phyloP scores from a whole-genome alignment of 192 early-diverging fungal species.

The Funneliformis geosporum region DNA sequence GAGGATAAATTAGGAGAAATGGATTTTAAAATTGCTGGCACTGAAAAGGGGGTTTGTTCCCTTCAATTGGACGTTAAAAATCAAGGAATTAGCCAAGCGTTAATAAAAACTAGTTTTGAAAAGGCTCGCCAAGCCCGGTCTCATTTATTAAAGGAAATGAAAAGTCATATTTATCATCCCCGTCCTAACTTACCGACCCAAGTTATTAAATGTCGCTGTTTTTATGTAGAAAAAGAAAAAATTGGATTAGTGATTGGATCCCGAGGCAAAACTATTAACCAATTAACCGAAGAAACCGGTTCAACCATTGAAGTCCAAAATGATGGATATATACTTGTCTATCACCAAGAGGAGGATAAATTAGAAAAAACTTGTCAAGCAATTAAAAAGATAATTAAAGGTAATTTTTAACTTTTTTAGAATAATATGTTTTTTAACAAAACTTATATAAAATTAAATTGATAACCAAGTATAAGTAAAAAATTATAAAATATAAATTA shows the following conservation, averaged over 20 bases:
- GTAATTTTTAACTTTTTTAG: too few relatives aligned
- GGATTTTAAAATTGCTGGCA: slow-evolving; percentile 28
- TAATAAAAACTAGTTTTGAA: neutral
- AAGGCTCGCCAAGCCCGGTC: slow-evolving; percentile 14
- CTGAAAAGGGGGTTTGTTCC: slow-evolving; percentile 10
- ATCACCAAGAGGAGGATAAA: slow-evolving; percentile 24
- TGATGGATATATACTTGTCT: slow-evolving; percentile 12
- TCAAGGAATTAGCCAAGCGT: slow-evolving; percentile 10
- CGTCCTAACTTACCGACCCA: slow-evolving; percentile 4
- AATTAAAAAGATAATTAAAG: slow-evolving; percentile 21
- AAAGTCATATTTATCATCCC: neutral
- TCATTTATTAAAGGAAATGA: slow-evolving; percentile 15
- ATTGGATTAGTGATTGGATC: slow-evolving; percentile 17
- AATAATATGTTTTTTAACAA: too few relatives aligned
- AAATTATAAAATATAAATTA: too few relatives aligned
- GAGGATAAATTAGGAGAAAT: slow-evolving; percentile 26
- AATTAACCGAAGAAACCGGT: slow-evolving; percentile 22
- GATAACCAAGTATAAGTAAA: too few relatives aligned
- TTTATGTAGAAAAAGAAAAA: slow-evolving; percentile 16
- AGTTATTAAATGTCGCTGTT: slow-evolving; percentile 27
- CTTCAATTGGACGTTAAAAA: slow-evolving; percentile 22
- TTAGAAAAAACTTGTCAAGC: slow-evolving; percentile 13
- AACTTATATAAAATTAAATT: too few relatives aligned
- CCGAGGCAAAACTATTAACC: slow-evolving; percentile 18
- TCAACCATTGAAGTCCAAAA: slow-evolving; percentile 17